phyloP scores from a whole-genome alignment of 805 yeast species.

The Wickerhamiella kurtzmanii region DNA sequence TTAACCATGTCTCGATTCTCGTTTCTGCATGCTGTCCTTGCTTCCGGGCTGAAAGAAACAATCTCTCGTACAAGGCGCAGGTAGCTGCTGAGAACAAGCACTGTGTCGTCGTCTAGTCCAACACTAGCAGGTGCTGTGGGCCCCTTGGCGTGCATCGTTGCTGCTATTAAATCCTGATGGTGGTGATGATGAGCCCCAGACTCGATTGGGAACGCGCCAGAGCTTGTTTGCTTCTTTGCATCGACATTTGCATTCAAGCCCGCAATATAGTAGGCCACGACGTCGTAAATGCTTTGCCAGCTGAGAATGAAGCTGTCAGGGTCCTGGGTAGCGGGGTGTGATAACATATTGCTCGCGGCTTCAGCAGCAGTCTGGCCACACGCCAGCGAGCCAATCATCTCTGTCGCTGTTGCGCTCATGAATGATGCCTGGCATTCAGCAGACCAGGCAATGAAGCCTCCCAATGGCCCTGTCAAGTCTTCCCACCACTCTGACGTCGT shows the following conservation, averaged over 20 bases:
- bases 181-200: background rate
- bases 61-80: conserved; percentile 38
- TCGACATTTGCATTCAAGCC: conserved; percentile 2
- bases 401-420: conserved; percentile 68
- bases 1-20: conserved; percentile 20
- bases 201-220: background rate
- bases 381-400: conserved; percentile 64
- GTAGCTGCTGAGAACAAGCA: conserved; percentile 60
- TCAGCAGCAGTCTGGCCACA: conserved; percentile 43
- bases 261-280: conserved; percentile 10
- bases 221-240: background rate
- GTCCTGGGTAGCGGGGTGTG: background rate
- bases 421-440: conserved; percentile 57
- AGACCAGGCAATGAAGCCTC: conserved; percentile 85
- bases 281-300: conserved; percentile 14
- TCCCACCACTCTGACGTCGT: conserved; percentile 52
- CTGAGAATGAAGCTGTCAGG: conserved; percentile 34
- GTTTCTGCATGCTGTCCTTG: background rate
- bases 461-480: conserved; percentile 48
- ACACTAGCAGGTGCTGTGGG: background rate
- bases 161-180: background rate
- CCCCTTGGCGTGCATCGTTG: background rate
- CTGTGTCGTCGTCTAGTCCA: conserved; percentile 59
- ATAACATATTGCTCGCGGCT: background rate
- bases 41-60: background rate